These are phyloP conservation scores for Laguncularia racemosa DNA, from an alignment of 345 rosid species.

Conservation along the genomic window DNA sequence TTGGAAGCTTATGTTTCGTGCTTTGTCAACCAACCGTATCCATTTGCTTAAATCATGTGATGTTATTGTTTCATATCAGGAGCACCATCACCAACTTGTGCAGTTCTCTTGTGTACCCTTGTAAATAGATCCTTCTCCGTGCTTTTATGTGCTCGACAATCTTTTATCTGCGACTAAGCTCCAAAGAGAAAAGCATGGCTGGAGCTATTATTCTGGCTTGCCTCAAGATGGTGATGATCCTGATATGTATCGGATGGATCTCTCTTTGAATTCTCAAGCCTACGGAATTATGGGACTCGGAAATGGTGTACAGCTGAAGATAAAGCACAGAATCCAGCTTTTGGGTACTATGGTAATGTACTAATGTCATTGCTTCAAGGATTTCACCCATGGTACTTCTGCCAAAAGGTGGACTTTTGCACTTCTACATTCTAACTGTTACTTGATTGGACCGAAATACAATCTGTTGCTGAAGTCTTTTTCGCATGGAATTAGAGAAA, in stretches of 20 bases:
- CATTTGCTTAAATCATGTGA: too few species aligned
- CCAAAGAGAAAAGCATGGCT: constrained; percentile 17
- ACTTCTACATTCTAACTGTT: too few species aligned
- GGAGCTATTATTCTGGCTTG: constrained; percentile 21
- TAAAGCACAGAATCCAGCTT: constrained; percentile 23
- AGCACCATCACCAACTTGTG: too few species aligned
- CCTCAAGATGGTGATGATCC: constrained; percentile 41
- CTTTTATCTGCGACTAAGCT: not conserved
- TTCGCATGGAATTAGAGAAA: too few species aligned
- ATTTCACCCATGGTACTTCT: too few species aligned
- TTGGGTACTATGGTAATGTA: constrained; percentile 56
- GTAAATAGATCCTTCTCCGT: constrained; percentile 11
- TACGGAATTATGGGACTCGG: constrained; percentile 56
- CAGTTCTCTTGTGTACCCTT: constrained; percentile 12
- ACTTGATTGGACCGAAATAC: too few species aligned
- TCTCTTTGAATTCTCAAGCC: constrained; percentile 74
- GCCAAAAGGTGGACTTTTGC: too few species aligned
- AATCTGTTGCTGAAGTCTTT: too few species aligned
- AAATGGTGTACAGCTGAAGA: constrained; percentile 68
- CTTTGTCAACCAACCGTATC: too few species aligned
- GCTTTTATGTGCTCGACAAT: constrained; percentile 2
- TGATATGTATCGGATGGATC: constrained; percentile 43
- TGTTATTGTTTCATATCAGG: too few species aligned
- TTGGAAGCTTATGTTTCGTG: too few species aligned
- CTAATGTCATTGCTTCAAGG: not conserved